Evolutionary conservation across 2,329 filamentous ascomycete genomes (phyloP).

Genomic region (Elsinoe fawcettii): DNA sequence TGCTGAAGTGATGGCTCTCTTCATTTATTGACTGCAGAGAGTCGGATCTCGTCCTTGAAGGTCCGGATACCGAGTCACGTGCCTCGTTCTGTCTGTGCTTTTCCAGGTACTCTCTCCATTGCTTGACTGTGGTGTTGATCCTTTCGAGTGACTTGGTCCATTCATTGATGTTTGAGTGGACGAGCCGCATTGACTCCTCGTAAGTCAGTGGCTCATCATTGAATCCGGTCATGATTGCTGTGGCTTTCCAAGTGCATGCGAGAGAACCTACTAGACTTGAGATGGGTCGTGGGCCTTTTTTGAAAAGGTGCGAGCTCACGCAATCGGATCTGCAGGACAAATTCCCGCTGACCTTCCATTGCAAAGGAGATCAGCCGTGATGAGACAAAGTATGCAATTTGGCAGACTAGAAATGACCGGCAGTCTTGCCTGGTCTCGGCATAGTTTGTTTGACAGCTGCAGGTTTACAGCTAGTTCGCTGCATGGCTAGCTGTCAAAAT

Average conservation of each 20-base stretch:
- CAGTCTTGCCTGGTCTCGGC: conserved; percentile 12
- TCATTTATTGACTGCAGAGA: conserved; percentile 9
- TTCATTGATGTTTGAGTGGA: neutral
- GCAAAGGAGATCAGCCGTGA: neutral
- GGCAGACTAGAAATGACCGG: neutral
- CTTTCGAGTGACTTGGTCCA: conserved; percentile 1
- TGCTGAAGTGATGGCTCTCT: neutral
- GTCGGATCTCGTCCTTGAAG: neutral
- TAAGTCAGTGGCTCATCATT: neutral
- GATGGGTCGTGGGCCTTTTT: conserved; percentile 2
- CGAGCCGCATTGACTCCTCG: conserved; percentile 2
- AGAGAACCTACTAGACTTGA: neutral
- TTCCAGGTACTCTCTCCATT: conserved; percentile 1
- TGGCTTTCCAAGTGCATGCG: neutral
- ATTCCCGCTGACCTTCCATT: neutral
- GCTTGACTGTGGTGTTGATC: conserved; percentile 1
- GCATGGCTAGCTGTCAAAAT: conserved; percentile 13
- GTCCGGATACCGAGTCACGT: neutral
- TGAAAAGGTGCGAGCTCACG: neutral
- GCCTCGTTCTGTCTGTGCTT: neutral
- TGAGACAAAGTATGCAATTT: neutral
- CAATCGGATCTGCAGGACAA: neutral
- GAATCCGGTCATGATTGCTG: neutral
- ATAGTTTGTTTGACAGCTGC: conserved; percentile 13
- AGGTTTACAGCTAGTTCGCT: conserved; percentile 5